Evolutionary conservation across 495 filamentous ascomycete genomes (phyloP), one percentile per base, ranked within the genome.

Genomic region (Elasticomyces elasticus): DNA sequence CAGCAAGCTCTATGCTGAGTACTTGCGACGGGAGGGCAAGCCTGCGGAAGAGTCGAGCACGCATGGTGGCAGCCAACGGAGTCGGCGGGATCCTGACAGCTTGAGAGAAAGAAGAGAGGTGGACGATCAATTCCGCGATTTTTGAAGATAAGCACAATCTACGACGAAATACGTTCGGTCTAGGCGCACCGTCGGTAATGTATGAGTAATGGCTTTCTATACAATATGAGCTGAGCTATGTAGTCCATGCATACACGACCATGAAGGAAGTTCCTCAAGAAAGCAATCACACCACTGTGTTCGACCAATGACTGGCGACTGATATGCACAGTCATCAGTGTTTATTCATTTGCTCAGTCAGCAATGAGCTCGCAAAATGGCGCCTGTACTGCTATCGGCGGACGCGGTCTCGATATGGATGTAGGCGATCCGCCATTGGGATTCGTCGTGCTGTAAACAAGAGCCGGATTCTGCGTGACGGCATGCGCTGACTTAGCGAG

Each of bases 1-100:
- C 0, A 58, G 54, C 20, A 67, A 63, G 52, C 45, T 67, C 31
- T 70, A 70, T 59, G 59, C 64, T 24, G 66, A 70, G 52, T 70
- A 67, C 49, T 38, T 68, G 54, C 31, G 64, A 10, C 25, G 66
- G 10, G 60, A 61, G 26, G 58, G 65, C 47, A 37, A 54, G 42
- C 41, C 51, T 22, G 42, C 2, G 11, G 26, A 19, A 19, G 26
- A 4, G 12, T 43, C 31, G 19, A 28, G 30, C 13, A 5, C 15
- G 33, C 28, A 24, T 37, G 43, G 27, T 11, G 45, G 48, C 2
- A 24, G 48, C 25, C 6, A 9, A 23, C 22, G 54, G 46, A 38
- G 35, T 27, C 19, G 51, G 51, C 13, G 25, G 28, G n/a, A 50
- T 27, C 17, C 13, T 10, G 20, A 45, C 17, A 45, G 42, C 13